phyloP scores from a whole-genome alignment of 345 rosid species.

The Zanthoxylum bungeanum region DNA sequence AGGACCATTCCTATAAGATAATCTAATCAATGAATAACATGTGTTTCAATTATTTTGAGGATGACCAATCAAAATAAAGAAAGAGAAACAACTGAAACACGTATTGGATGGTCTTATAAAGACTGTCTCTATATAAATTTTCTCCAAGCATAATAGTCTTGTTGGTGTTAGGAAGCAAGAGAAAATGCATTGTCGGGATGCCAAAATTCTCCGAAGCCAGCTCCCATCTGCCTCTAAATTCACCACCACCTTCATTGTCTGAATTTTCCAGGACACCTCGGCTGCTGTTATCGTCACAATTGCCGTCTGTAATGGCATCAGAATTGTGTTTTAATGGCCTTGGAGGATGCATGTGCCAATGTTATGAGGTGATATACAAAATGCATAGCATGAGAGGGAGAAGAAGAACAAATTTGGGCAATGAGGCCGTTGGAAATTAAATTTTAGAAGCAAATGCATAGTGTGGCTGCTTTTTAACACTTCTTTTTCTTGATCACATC shows the following conservation, averaged over 20 bases:
- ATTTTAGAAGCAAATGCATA: no score
- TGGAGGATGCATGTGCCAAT: not conserved
- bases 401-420: not conserved
- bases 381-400: not conserved
- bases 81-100: no score
- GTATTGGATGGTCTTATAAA: no score
- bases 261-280: not conserved
- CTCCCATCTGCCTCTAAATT: constrained; percentile 19
- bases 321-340: not conserved
- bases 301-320: not conserved
- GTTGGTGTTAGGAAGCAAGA: constrained; percentile 16
- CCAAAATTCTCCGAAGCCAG: constrained; percentile 21
- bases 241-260: not conserved
- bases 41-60: no score
- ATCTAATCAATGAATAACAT: no score
- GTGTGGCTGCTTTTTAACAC: no score
- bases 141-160: constrained; percentile 23
- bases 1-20: no score
- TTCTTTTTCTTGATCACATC: not conserved
- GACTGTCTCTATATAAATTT: no score
- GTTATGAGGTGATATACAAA: not conserved
- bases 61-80: no score
- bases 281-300: not conserved
- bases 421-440: not conserved
- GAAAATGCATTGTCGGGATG: constrained; percentile 24